Evolutionary conservation across 176 grass and related monocot genomes (phyloP).

Genomic region (Raddia distichophylla): DNA sequence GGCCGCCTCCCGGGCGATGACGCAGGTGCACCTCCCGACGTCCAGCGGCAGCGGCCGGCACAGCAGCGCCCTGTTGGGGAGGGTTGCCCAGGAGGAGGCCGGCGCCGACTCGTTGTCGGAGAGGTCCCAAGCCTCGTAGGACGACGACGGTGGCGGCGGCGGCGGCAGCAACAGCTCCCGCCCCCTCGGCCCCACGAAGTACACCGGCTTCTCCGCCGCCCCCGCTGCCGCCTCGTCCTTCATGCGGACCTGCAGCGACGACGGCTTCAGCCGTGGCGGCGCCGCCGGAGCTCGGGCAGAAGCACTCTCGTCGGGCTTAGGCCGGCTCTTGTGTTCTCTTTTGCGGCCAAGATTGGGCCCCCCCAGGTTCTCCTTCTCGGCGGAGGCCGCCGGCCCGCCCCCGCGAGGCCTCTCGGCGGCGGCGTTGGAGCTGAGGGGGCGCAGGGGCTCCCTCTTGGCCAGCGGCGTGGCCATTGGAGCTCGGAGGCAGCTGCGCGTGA

Average conservation of each 20-base stretch:
- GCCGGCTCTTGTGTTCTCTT: conserved; percentile 28
- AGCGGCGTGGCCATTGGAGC: conserved; percentile 29
- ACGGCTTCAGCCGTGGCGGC: conserved; percentile 41
- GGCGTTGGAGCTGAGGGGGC: conserved; percentile 45
- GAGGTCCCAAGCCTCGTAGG: conserved; percentile 91
- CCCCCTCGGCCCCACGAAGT: conserved; percentile 41
- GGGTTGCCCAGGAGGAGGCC: conserved; percentile 87
- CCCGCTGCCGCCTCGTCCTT: conserved; percentile 36
- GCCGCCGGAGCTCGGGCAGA: not conserved
- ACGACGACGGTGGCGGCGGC: conserved; percentile 47
- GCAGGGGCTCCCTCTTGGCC: conserved; percentile 57
- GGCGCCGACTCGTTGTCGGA: conserved; percentile 83
- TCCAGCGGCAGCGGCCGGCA: conserved; percentile 81
- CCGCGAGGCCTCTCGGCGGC: not conserved
- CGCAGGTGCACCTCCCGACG: conserved; percentile 88
- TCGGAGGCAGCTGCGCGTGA: too few relatives aligned
- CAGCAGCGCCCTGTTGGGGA: conserved; percentile 89
- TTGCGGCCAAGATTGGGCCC: not conserved
- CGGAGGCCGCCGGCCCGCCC: not conserved
- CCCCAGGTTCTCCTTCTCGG: conserved; percentile 64
- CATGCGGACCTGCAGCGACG: conserved; percentile 81
- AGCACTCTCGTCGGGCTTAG: not conserved
- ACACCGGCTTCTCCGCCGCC: not conserved
- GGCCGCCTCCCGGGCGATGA: conserved; percentile 71
- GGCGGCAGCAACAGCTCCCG: conserved; percentile 58